Conservation (phyloP, 1,139 yeast species). For the Saccharomyces pastorianus region DNA sequence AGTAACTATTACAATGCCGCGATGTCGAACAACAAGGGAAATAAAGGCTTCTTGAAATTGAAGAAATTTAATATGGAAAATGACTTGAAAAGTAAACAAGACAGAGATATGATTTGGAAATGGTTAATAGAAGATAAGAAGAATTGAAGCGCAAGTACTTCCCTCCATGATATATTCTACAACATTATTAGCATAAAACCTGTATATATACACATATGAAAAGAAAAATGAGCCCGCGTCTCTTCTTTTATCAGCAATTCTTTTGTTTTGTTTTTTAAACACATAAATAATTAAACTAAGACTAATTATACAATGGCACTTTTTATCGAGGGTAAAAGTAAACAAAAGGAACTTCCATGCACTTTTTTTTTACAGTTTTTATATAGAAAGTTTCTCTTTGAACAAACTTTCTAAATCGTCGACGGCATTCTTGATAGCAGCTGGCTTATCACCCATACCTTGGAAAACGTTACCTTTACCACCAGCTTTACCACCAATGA, state of each 20-base stretch:
- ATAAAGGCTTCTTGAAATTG: neutral
- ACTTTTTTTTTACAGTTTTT: neutral
- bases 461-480: conserved; percentile 95
- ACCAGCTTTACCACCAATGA: conserved; percentile 95
- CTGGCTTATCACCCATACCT: conserved; percentile 87
- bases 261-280: neutral
- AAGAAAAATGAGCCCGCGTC: neutral
- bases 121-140: conserved; percentile 61
- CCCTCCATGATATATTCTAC: neutral
- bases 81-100: conserved; percentile 34
- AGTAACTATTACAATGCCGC: neutral
- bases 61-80: neutral
- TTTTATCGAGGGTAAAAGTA: neutral
- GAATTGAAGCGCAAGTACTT: conserved; percentile 13
- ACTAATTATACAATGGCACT: neutral
- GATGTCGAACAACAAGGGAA: neutral
- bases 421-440: conserved; percentile 64
- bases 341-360: neutral
- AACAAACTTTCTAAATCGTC: conserved; percentile 55
- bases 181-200: neutral
- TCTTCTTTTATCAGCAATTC: neutral
- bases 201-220: neutral
- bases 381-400: conserved; percentile 42
- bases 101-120: conserved; percentile 58
- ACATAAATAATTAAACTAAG: neutral